Percentiles rank a stretch among this genome's conserved stretches.
Conservation (phyloP, 2,329 filamentous ascomycete species). For the Biscogniauxia mediterranea region DNA sequence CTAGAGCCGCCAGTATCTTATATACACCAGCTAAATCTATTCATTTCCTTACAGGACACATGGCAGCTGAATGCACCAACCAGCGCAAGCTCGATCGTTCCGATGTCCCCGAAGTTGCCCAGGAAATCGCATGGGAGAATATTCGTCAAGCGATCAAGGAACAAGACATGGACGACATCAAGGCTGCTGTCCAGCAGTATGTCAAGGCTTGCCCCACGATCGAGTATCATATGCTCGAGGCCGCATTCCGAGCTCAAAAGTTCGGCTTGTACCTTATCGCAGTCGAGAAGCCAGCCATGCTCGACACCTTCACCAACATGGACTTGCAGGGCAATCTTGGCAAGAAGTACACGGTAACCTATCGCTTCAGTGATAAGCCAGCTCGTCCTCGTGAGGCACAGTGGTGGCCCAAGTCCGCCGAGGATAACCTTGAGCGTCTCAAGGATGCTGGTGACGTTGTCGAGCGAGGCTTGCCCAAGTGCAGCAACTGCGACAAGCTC, state of each 20-base stretch:
- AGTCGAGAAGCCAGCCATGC: conserved; percentile 53
- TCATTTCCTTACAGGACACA: conserved; percentile 47
- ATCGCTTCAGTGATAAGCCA: conserved; percentile 59
- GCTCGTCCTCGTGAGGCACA: conserved; percentile 57
- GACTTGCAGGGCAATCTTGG: conserved; percentile 67
- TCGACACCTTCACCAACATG: conserved; percentile 64
- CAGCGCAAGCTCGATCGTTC: conserved; percentile 58
- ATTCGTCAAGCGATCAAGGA: conserved; percentile 52
- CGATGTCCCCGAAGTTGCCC: conserved; percentile 45
- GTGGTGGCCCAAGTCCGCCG: conserved; percentile 56
- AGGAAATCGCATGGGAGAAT: conserved; percentile 58
- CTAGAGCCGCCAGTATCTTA: background rate
- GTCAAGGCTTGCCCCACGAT: conserved; percentile 57
- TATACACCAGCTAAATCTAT: conserved; percentile 3
- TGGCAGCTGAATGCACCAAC: conserved; percentile 53
- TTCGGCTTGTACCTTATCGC: conserved; percentile 62
- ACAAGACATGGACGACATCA: conserved; percentile 61
- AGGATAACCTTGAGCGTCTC: conserved; percentile 64
- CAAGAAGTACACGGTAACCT: conserved; percentile 63
- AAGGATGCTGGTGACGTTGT: conserved; percentile 63
- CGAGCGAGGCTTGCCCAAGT: conserved; percentile 57
- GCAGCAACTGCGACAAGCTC: conserved; percentile 61
- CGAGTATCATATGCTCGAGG: conserved; percentile 61
- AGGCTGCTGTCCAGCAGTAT: conserved; percentile 58
- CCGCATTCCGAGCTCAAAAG: conserved; percentile 52